These are phyloP conservation scores for Singerocomus inundabilis DNA, from an alignment of 1,284 basidiomycete genomes.

Conservation along the genomic window DNA sequence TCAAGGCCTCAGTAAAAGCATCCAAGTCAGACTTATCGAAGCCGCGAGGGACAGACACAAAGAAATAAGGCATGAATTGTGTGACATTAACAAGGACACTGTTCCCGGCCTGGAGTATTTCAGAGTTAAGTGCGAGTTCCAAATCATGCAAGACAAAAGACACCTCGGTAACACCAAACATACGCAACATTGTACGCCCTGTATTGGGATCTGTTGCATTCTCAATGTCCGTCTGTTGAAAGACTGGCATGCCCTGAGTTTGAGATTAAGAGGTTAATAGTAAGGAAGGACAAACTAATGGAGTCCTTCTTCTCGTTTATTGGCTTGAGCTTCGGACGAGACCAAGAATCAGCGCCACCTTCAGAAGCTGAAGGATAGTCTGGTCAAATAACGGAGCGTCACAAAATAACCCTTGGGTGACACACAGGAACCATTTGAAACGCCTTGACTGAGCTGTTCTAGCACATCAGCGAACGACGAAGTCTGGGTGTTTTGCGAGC, in stretches of 20 bases:
- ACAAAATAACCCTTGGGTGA: conserved; percentile 2
- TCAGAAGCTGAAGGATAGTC: conserved; percentile 49
- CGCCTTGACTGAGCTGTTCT: conserved; percentile 70
- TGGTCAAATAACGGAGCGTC: conserved; percentile 1
- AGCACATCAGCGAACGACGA: conserved; percentile 77
- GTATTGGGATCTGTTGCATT: conserved; percentile 55
- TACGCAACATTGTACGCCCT: conserved; percentile 57
- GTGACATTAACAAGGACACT: conserved; percentile 83
- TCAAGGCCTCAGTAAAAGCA: conserved; percentile 69
- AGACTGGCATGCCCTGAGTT: conserved; percentile 47
- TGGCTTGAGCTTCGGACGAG: conserved; percentile 58
- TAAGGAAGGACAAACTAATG: conserved; percentile 44
- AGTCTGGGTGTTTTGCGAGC: conserved; percentile 24
- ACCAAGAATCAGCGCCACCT: conserved; percentile 78
- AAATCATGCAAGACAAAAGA: not conserved
- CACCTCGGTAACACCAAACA: conserved; percentile 90
- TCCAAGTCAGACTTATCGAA: conserved; percentile 68
- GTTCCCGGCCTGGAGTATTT: conserved; percentile 62
- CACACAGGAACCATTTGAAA: conserved; percentile 44
- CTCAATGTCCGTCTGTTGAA: conserved; percentile 94
- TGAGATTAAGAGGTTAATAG: not conserved
- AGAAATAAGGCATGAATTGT: conserved; percentile 90
- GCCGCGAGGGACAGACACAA: conserved; percentile 80
- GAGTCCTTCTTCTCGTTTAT: conserved; percentile 62
- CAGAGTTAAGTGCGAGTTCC: conserved; percentile 4